Percentiles rank a stretch among this genome's conserved stretches.
Conservation (phyloP, 306 rosid species). For the Gynostemma pentaphyllum region DNA sequence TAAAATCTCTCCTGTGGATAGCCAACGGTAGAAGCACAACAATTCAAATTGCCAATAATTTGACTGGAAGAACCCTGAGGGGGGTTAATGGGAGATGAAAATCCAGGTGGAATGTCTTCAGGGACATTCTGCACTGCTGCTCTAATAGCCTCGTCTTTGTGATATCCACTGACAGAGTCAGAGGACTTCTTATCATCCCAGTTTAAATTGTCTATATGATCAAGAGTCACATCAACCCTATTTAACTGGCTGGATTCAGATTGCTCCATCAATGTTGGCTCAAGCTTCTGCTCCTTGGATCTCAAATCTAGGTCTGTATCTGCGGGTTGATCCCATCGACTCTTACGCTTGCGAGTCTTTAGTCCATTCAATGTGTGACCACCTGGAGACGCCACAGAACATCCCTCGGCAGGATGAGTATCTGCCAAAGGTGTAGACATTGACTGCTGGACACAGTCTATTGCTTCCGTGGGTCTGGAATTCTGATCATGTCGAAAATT, state of each 20-base stretch:
- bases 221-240: conserved; percentile 8
- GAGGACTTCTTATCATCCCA: conserved; percentile 8
- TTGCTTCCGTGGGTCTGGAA: conserved; percentile 49
- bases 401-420: conserved; percentile 34
- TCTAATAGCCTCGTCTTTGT: conserved; percentile 24
- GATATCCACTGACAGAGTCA: conserved; percentile 12
- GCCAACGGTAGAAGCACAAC: conserved; percentile 36
- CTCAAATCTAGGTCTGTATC: conserved; percentile 28
- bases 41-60: conserved; percentile 20
- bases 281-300: conserved; percentile 33
- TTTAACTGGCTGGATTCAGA: conserved; percentile 17
- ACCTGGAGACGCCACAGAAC: conserved; percentile 28
- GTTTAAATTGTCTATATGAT: conserved; percentile 6
- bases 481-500: conserved; percentile 49
- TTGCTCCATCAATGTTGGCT: conserved; percentile 12
- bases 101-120: conserved; percentile 92
- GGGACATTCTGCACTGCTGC: conserved; percentile 30
- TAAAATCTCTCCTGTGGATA: conserved; percentile 62
- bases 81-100: conserved; percentile 45
- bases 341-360: conserved; percentile 74
- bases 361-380: conserved; percentile 25
- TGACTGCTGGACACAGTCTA: conserved; percentile 40
- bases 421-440: conserved; percentile 23
- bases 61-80: conserved; percentile 22
- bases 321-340: conserved; percentile 98